Evolutionary conservation across 2,329 filamentous ascomycete genomes (phyloP).

Genomic region (Xylariaceae sp.): DNA sequence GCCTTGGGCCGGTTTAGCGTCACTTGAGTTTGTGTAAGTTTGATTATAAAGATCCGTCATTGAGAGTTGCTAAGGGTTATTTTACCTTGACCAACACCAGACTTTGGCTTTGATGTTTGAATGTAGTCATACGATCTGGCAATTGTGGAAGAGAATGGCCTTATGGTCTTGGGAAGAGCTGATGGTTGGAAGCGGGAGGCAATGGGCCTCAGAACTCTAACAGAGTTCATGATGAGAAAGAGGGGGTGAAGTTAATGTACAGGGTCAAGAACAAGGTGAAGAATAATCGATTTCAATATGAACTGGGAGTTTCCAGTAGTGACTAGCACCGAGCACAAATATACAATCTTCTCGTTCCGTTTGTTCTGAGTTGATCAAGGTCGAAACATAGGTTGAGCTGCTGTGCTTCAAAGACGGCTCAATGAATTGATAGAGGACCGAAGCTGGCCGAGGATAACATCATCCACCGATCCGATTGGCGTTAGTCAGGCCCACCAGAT

Average conservation of each 20-base stretch:
- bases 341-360: too few species aligned
- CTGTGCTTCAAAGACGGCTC: conserved; percentile 3
- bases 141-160: conserved; percentile 47
- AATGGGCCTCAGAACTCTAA: conserved; percentile 58
- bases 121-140: conserved; percentile 69
- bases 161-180: conserved; percentile 52
- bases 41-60: not conserved
- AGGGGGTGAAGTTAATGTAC: not conserved
- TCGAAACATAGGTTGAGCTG: too few species aligned
- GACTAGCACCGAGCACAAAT: not conserved
- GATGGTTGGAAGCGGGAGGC: conserved; percentile 56
- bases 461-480: conserved; percentile 5
- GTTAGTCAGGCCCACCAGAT: too few species aligned
- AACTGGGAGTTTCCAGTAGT: not conserved
- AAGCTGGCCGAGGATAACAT: conserved; percentile 22
- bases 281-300: not conserved
- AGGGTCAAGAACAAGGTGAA: not conserved
- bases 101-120: conserved; percentile 74
- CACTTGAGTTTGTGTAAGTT: conserved; percentile 50
- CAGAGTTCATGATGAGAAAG: conserved; percentile 43
- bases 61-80: not conserved
- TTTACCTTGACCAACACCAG: conserved; percentile 83
- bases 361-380: too few species aligned
- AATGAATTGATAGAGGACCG: conserved; percentile 12
- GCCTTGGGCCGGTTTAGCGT: conserved; percentile 92